Conservation (phyloP, 2,329 filamentous ascomycete species). For the Alternaria sp. region DNA sequence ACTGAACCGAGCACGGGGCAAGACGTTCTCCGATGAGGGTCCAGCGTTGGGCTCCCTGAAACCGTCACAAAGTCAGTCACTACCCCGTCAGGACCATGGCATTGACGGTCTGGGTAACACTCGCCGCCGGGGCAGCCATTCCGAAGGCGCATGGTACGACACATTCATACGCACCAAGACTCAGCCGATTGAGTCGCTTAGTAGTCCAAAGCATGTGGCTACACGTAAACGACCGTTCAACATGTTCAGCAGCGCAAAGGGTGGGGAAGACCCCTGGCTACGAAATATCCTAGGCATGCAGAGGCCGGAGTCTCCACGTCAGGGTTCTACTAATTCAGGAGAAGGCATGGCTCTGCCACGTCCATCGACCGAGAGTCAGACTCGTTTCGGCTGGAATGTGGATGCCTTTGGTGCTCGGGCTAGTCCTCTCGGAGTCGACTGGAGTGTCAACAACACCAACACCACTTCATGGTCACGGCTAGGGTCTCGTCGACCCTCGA, state of each 20-base stretch:
- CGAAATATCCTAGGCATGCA: constrained; percentile 50
- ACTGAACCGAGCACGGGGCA: constrained; percentile 66
- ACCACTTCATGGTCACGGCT: constrained; percentile 71
- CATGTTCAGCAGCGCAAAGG: constrained; percentile 59
- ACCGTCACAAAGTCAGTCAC: constrained; percentile 75
- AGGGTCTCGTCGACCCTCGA: constrained; percentile 79
- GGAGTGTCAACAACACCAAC: constrained; percentile 45
- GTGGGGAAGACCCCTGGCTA: constrained; percentile 57
- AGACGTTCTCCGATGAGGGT: constrained; percentile 66
- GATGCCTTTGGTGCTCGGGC: constrained; percentile 49
- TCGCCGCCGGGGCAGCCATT: constrained; percentile 61
- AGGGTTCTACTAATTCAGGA: constrained; percentile 69
- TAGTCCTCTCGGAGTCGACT: constrained; percentile 52
- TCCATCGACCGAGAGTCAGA: constrained; percentile 48
- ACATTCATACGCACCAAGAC: constrained; percentile 50
- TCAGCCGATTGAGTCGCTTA: constrained; percentile 38
- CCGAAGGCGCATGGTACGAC: constrained; percentile 64
- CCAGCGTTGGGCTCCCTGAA: constrained; percentile 73
- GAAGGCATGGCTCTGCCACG: constrained; percentile 44
- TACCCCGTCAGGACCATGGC: constrained; percentile 65
- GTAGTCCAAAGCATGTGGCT: constrained; percentile 46
- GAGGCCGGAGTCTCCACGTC: constrained; percentile 62
- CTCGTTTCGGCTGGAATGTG: constrained; percentile 46
- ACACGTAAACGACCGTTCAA: constrained; percentile 57
- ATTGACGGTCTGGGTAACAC: constrained; percentile 58